Percentiles rank a stretch among this genome's conserved stretches.
Evolutionary conservation across 192 early-diverging fungal genomes (phyloP).

Genomic region (Coemansia sp.): DNA sequence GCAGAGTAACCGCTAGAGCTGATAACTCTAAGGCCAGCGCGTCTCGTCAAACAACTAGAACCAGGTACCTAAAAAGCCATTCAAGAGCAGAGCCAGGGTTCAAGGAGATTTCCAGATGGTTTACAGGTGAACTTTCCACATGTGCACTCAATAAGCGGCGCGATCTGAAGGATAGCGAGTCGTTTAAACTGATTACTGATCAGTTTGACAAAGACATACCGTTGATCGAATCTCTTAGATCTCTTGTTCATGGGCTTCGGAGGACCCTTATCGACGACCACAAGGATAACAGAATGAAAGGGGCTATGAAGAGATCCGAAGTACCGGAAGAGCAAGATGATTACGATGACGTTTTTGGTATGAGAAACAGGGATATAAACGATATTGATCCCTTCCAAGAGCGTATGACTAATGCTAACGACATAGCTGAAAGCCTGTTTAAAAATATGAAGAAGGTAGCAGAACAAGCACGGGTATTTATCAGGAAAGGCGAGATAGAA

Average conservation of each 20-base stretch:
- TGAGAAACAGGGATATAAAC: background rate
- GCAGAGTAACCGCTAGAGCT: no score
- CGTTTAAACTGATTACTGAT: background rate
- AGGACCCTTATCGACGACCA: background rate
- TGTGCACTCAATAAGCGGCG: background rate
- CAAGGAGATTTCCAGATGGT: background rate
- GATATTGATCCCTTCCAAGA: background rate
- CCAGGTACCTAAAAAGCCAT: background rate
- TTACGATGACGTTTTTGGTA: background rate
- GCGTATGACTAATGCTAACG: background rate
- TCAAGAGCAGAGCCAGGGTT: background rate
- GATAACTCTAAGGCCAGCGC: no score
- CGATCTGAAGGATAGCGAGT: background rate
- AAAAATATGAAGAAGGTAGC: background rate
- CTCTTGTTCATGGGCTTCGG: background rate
- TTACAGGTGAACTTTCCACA: background rate
- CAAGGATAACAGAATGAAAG: background rate
- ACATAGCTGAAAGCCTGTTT: background rate
- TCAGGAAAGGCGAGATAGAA: background rate
- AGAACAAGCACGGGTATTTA: background rate
- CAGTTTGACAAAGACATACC: background rate
- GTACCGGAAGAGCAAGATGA: background rate
- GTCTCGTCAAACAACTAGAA: no score
- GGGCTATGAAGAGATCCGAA: background rate
- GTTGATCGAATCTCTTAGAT: background rate